A percentile compares a stretch with the other conserved stretches of the same genome.
Evolutionary conservation across 2,329 filamentous ascomycete genomes (phyloP).

Genomic region (Talaromyces sp.): DNA sequence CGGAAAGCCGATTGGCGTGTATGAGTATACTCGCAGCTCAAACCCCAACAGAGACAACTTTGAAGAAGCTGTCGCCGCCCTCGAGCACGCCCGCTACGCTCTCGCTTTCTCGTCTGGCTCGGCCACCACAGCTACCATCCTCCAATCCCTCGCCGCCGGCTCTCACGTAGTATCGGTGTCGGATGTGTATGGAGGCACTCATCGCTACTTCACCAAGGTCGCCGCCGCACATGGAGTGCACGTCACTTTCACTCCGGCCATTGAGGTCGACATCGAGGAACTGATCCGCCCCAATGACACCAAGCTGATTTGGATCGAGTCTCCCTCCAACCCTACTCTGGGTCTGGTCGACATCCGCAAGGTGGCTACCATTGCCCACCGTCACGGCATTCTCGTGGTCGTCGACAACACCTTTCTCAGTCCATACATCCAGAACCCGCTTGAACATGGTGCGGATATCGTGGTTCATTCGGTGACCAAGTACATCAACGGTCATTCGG

Average conservation of each 20-base stretch:
- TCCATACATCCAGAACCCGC: conserved; percentile 93
- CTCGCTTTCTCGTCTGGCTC: conserved; percentile 93
- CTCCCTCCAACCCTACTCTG: conserved; percentile 89
- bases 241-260: conserved; percentile 89
- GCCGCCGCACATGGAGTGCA: conserved; percentile 89
- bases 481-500: conserved; percentile 93
- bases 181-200: conserved; percentile 96
- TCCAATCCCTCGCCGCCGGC: conserved; percentile 84
- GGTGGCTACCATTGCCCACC: conserved; percentile 75
- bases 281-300: conserved; percentile 79
- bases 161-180: conserved; percentile 95
- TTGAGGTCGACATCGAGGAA: conserved; percentile 78
- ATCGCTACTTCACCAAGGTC: conserved; percentile 98
- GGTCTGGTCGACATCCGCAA: conserved; percentile 87
- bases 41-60: conserved; percentile 97
- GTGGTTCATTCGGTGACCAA: conserved; percentile 97
- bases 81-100: conserved; percentile 88
- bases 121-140: conserved; percentile 85
- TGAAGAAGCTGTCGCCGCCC: conserved; percentile 80
- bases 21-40: conserved; percentile 88
- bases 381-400: conserved; percentile 88
- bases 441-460: conserved; percentile 92
- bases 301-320: conserved; percentile 95
- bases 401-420: conserved; percentile 98
- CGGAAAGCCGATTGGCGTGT: conserved; percentile 78